Percentiles rank a stretch among this genome's conserved stretches.
Evolutionary conservation across 2,329 filamentous ascomycete species (phyloP).

Genomic region (Fusarium pseudoanthophilum): DNA sequence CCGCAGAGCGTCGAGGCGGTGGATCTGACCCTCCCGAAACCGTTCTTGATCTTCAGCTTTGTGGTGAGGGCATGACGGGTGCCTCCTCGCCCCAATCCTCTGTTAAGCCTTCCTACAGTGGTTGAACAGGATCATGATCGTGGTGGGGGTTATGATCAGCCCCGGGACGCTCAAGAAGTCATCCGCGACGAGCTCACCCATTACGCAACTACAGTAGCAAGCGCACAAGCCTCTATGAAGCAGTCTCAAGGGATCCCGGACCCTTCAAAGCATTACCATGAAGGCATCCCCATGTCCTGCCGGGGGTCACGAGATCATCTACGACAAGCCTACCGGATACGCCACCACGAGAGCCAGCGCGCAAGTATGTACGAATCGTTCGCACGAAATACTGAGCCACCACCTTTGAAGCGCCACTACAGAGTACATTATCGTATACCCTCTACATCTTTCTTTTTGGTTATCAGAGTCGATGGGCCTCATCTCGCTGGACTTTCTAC

Average conservation of each 20-base stretch:
- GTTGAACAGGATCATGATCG: background rate
- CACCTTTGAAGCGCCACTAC: conserved; percentile 80
- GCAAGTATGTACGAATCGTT: conserved; percentile 75
- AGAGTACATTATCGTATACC: conserved; percentile 63
- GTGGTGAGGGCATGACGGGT: rapidly evolving
- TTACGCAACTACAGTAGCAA: conserved; percentile 74
- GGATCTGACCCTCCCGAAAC: rapidly evolving
- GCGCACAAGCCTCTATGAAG: conserved; percentile 78
- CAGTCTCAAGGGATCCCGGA: conserved; percentile 62
- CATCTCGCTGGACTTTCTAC: background rate
- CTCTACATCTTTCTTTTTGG: conserved; percentile 95
- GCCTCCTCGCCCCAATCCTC: background rate
- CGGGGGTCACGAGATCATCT: too few relatives aligned
- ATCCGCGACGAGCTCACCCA: conserved; percentile 56
- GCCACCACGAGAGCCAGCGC: too few relatives aligned
- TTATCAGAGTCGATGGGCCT: conserved; percentile 72
- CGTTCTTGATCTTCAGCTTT: background rate
- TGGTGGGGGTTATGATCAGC: background rate
- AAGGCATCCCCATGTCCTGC: too few relatives aligned
- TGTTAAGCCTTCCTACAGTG: background rate
- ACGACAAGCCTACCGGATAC: too few relatives aligned
- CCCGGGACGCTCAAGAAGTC: conserved; percentile 65
- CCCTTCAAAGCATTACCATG: too few relatives aligned
- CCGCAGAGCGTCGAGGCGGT: rapidly evolving
- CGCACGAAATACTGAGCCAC: conserved; percentile 71